A percentile compares a stretch with the other conserved stretches of the same genome.
Conservation (phyloP, 169 alveolate genomes). For the Eimeria maxima region DNA sequence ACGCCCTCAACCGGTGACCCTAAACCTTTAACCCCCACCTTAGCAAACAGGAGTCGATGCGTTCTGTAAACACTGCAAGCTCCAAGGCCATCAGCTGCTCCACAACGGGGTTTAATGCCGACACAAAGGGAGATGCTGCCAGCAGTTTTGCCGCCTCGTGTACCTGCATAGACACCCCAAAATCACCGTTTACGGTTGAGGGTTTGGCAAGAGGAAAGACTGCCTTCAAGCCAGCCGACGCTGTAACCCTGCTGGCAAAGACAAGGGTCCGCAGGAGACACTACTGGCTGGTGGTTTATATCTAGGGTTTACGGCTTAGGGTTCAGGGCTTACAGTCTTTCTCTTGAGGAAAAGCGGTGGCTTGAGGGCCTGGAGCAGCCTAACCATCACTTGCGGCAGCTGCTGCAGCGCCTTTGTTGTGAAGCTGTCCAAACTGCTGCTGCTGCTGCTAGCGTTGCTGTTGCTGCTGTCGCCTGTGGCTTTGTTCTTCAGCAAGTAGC, state of each 20-base stretch:
- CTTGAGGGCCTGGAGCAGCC: slow-evolving; percentile 67
- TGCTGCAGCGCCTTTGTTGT: slow-evolving; percentile 70
- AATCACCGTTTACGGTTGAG: slow-evolving; percentile 3
- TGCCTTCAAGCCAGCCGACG: too few species aligned
- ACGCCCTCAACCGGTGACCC: background rate
- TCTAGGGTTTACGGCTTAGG: slow-evolving; percentile 34
- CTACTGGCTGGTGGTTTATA: background rate
- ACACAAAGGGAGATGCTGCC: slow-evolving; percentile 56
- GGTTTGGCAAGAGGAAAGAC: background rate
- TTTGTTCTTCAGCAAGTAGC: slow-evolving; percentile 80
- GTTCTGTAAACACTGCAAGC: slow-evolving; percentile 7
- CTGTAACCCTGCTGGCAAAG: too few species aligned
- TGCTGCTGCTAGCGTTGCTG: slow-evolving; percentile 65
- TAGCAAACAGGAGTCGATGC: slow-evolving; percentile 28
- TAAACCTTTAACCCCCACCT: slow-evolving; percentile 51
- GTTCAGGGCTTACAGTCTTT: slow-evolving; percentile 65
- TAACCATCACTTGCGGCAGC: slow-evolving; percentile 77
- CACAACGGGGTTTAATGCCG: slow-evolving; percentile 9
- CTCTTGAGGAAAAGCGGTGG: slow-evolving; percentile 76
- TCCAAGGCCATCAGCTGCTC: slow-evolving; percentile 58
- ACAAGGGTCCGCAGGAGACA: background rate
- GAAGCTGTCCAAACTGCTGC: slow-evolving; percentile 14
- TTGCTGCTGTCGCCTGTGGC: slow-evolving; percentile 45
- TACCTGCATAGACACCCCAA: slow-evolving; percentile 19
- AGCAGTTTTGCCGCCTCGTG: slow-evolving; percentile 79